Evolutionary conservation across 2,329 filamentous ascomycete genomes (phyloP).

Genomic region (Thelonectria olida): DNA sequence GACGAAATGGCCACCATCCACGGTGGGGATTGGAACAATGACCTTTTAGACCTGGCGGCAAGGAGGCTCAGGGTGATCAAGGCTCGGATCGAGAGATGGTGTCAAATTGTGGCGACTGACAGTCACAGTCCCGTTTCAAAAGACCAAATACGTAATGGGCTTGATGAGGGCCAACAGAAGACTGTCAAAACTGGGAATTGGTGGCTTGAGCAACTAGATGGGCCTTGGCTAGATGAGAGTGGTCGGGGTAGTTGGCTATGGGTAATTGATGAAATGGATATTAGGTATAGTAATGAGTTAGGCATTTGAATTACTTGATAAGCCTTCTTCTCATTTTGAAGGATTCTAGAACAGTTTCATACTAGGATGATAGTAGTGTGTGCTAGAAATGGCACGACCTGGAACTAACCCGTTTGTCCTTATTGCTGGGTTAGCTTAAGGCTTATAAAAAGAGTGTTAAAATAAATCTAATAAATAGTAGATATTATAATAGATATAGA

Average conservation of each 20-base stretch:
- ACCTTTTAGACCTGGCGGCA: constrained; percentile 17
- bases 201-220: neutral
- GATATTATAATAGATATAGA: too few relatives aligned
- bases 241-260: neutral
- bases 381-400: too few relatives aligned
- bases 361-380: too few relatives aligned
- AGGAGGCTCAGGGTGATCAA: neutral
- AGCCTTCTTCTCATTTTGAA: too few relatives aligned
- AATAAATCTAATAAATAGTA: too few relatives aligned
- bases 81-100: neutral
- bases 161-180: neutral
- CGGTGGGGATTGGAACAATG: constrained; percentile 14
- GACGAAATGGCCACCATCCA: constrained; percentile 16
- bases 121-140: neutral
- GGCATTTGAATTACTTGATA: too few relatives aligned
- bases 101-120: neutral
- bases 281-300: too few relatives aligned
- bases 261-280: neutral
- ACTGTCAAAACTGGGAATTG: neutral
- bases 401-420: too few relatives aligned
- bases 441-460: too few relatives aligned
- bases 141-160: neutral
- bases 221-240: neutral
- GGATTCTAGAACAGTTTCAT: too few relatives aligned
- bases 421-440: too few relatives aligned